A percentile compares a stretch with the other conserved stretches of the same genome.
phyloP scores from a whole-genome alignment of 768 basidiomycete species.

The Termitomyces sp. region DNA sequence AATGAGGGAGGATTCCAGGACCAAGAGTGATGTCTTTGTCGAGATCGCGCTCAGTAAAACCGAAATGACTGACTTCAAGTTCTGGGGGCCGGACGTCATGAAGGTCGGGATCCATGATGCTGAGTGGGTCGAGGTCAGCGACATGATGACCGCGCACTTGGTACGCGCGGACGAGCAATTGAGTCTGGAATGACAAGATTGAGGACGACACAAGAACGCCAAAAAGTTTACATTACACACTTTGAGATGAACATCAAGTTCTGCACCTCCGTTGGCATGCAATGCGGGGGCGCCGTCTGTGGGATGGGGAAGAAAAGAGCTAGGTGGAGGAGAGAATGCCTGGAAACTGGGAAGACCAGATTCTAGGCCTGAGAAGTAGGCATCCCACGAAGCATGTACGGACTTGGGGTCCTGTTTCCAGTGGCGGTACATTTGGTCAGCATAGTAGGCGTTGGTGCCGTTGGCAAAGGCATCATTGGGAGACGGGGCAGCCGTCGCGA shows the following conservation, averaged over 20 bases:
- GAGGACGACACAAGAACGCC: conserved; percentile 1
- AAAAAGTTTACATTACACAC: conserved; percentile 33
- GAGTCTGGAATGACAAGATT: conserved; percentile 54
- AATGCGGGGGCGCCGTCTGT: conserved; percentile 78
- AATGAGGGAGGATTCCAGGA: conserved; percentile 94
- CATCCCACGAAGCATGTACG: conserved; percentile 92
- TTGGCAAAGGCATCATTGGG: conserved; percentile 87
- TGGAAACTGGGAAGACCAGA: conserved; percentile 73
- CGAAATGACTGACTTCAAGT: conserved; percentile 89
- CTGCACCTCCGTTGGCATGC: conserved; percentile 60
- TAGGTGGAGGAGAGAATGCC: conserved; percentile 84
- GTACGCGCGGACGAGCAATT: conserved; percentile 96
- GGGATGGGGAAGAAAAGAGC: conserved; percentile 53
- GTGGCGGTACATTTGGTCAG: conserved; percentile 93
- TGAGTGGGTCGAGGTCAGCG: conserved; percentile 93
- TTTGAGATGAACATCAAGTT: conserved; percentile 93
- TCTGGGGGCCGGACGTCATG: conserved; percentile 77
- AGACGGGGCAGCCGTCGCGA: conserved; percentile 55
- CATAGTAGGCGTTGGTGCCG: conserved; percentile 93
- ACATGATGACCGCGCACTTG: conserved; percentile 98
- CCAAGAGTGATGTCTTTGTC: conserved; percentile 93
- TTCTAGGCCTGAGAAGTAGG: conserved; percentile 92
- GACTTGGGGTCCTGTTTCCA: conserved; percentile 88
- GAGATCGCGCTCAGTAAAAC: conserved; percentile 91
- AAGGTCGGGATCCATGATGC: conserved; percentile 87